Conservation (phyloP, 2,329 filamentous ascomycete genomes). For the Sporothrix pseudoabietina region DNA sequence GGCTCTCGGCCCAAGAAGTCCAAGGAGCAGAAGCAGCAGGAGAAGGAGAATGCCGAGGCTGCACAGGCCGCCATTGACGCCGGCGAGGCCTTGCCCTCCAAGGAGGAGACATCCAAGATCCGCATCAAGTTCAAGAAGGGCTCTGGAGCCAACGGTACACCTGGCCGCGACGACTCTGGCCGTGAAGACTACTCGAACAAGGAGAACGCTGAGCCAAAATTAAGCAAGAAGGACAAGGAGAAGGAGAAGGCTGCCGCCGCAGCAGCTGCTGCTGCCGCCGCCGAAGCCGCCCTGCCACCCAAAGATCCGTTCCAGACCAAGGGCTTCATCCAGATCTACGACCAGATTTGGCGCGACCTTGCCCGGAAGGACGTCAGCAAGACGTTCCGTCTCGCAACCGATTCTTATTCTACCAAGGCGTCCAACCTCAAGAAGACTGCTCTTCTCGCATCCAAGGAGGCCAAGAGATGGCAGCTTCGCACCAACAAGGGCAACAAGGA, state of each 20-base stretch:
- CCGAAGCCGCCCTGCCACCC: constrained; percentile 46
- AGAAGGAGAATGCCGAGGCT: constrained; percentile 80
- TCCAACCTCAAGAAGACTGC: constrained; percentile 99
- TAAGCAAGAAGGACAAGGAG: constrained; percentile 46
- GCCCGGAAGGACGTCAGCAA: constrained; percentile 92
- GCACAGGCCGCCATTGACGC: constrained; percentile 83
- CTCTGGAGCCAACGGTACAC: constrained; percentile 44
- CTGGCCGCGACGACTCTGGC: constrained; percentile 47
- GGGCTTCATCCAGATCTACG: constrained; percentile 94
- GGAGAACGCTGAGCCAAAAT: constrained; percentile 52
- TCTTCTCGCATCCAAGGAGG: constrained; percentile 94
- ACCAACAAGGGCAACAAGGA: constrained; percentile 99
- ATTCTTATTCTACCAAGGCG: constrained; percentile 81
- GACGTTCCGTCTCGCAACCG: constrained; percentile 82
- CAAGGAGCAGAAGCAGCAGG: constrained; percentile 80
- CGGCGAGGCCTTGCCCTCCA: constrained; percentile 68
- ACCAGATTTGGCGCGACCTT: constrained; percentile 95
- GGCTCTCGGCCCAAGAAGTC: constrained; percentile 84
- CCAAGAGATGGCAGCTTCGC: constrained; percentile 92
- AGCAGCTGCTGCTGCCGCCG: constrained; percentile 2
- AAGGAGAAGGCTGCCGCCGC: constrained; percentile 40
- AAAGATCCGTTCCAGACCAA: constrained; percentile 74
- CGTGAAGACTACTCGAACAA: constrained; percentile 51
- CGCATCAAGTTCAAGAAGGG: constrained; percentile 64
- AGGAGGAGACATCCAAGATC: constrained; percentile 61